Percentiles rank a stretch among this genome's conserved stretches.
Conservation (phyloP, 257 asterid species). For the Vinca minor region DNA sequence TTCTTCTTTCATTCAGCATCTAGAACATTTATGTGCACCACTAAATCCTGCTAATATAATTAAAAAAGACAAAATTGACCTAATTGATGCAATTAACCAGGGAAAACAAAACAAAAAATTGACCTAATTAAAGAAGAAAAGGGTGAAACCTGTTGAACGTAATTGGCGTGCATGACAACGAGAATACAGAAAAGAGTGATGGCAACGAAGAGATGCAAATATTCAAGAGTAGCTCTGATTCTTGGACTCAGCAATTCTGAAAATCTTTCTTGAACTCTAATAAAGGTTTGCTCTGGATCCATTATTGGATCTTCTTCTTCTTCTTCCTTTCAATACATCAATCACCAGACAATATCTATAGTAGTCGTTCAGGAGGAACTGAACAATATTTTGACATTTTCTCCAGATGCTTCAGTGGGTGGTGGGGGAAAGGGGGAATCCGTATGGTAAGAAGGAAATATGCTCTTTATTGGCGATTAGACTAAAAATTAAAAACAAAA, state of each 20-base stretch:
- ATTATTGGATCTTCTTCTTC: constrained; percentile 17
- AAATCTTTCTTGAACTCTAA: constrained; percentile 92
- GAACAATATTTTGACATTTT: neutral
- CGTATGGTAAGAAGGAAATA: too few relatives aligned
- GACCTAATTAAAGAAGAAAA: too few relatives aligned
- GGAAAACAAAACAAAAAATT: neutral
- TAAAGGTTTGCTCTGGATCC: constrained; percentile 99
- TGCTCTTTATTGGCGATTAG: too few relatives aligned
- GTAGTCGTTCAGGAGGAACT: neutral
- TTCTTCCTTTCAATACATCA: neutral
- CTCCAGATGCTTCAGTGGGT: neutral
- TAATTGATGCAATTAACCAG: neutral
- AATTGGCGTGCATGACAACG: constrained; percentile 99
- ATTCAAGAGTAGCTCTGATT: constrained; percentile 78
- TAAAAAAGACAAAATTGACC: too few relatives aligned
- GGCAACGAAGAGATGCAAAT: constrained; percentile 69
- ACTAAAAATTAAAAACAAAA: too few relatives aligned
- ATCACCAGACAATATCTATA: neutral
- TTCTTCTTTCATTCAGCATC: too few relatives aligned
- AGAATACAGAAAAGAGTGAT: constrained; percentile 81
- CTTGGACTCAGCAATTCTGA: constrained; percentile 79
- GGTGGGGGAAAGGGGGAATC: too few relatives aligned
- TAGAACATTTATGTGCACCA: too few relatives aligned
- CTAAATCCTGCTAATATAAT: too few relatives aligned
- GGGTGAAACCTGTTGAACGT: constrained; percentile 76